Base-by-base conservation (phyloP, 2,329 filamentous ascomycete species). In the Paraphaeosphaeria sporulosa region DNA sequence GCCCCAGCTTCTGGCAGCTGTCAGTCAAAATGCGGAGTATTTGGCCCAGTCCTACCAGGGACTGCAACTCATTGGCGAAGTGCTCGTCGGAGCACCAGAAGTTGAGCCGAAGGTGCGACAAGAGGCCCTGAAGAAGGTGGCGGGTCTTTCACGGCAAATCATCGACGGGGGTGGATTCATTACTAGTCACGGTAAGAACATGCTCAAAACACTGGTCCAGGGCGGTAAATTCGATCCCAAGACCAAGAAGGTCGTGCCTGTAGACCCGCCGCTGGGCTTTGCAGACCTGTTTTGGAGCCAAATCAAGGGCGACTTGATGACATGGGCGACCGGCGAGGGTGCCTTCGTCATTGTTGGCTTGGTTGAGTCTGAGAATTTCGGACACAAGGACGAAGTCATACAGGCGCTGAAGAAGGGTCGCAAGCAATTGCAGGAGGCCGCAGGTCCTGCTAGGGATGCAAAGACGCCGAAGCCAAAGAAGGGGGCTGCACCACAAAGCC, bases 151-250 rank as follows among this genome's bases (percentile, higher is more conserved):
- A 19, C 71, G 70, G 23, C 69, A 70, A 25, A 76, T 77, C 10
- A 64, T 77, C 19, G 72, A 76, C 32, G 62, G 66, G 13, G 67
- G 63, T 2, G 67, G 69, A 30, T 66, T 68, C 49, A 69, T 57
- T 86, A 88, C 27, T 82, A 86, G 69, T 84, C 86, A 40, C 84
- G 68, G 90, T 88, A 43, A 93, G 92, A 90, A 93, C 60, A 90
- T 97, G 89, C 85, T 98, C 71, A 97, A 97, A 82, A 90, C 90
- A 0, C 86, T 99, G 8, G 93, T 97, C 25, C 90, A 93, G 57
- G 95, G 95, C 44, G 95, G 96, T 27, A 89, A 88, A 59, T 99
- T 91, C 74, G 93, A 98, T 78, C 87, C 87, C 62, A 84, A 84
- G 46, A 84, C 87, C 2, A 93, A 93, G 78, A 87, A 73, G 54